Evolutionary conservation across 768 basidiomycete species (phyloP).

Genomic region (Polyporus arcularius): DNA sequence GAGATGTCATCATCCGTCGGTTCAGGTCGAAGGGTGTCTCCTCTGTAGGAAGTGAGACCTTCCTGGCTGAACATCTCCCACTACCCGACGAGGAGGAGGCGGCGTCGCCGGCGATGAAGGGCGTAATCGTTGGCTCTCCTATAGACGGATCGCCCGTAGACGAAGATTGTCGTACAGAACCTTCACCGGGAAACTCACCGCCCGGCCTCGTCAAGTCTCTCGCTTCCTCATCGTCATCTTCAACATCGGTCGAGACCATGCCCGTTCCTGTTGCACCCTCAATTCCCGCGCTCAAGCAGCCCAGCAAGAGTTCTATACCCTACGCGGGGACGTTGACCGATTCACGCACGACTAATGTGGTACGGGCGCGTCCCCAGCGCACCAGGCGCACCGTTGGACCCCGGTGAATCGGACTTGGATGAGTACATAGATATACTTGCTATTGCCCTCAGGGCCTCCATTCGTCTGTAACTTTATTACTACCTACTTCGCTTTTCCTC

Average conservation of each 20-base stretch:
- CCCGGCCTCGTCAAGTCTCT: conserved; percentile 29
- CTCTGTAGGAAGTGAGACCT: conserved; percentile 35
- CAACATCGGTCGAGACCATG: conserved; percentile 17
- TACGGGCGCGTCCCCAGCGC: conserved; percentile 17
- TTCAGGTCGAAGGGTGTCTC: conserved; percentile 43
- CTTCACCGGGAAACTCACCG: conserved; percentile 25
- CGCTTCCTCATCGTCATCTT: conserved; percentile 42
- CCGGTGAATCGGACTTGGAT: not conserved
- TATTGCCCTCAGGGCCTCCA: not conserved
- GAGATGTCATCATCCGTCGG: conserved; percentile 58
- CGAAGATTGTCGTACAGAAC: conserved; percentile 24
- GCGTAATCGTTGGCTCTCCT: conserved; percentile 12
- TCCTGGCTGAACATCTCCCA: conserved; percentile 39
- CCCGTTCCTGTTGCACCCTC: conserved; percentile 9
- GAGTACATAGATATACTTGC: not conserved
- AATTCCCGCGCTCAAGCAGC: conserved; percentile 22
- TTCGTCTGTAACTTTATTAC: conserved; percentile 10
- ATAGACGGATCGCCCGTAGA: conserved; percentile 4
- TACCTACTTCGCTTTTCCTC: not conserved
- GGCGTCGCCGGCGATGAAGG: conserved; percentile 16
- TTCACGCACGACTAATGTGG: conserved; percentile 34
- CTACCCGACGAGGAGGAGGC: conserved; percentile 33
- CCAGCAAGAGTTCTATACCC: conserved; percentile 24
- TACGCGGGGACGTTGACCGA: conserved; percentile 34
- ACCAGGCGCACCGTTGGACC: conserved; percentile 17